Conservation (phyloP, 2,329 filamentous ascomycete genomes). For the Scortechinia acanthostroma region DNA sequence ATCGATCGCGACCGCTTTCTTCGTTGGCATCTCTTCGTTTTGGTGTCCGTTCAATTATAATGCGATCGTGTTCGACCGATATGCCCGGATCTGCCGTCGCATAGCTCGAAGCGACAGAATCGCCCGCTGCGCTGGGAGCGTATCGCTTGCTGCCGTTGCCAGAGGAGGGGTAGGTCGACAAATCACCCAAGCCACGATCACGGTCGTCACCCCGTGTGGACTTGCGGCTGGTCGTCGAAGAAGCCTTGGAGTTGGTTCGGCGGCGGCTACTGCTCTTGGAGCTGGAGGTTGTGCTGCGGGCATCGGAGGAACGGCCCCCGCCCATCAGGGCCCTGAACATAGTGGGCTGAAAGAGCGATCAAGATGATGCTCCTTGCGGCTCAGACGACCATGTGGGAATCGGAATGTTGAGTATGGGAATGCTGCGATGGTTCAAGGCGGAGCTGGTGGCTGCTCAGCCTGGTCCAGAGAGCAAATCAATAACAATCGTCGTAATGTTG, state of each 20-base stretch:
- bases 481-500: too few relatives aligned
- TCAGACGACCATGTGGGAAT: neutral
- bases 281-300: neutral
- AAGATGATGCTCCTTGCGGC: neutral
- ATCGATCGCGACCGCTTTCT: too few relatives aligned
- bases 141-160: neutral
- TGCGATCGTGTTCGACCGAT: neutral
- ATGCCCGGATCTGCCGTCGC: neutral
- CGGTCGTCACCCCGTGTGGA: constrained; percentile 34
- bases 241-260: constrained; percentile 14
- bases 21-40: neutral
- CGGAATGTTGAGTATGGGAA: too few relatives aligned
- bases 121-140: neutral
- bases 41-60: neutral
- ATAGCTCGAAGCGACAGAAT: neutral
- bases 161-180: neutral
- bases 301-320: neutral
- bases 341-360: neutral
- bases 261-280: constrained; percentile 2
- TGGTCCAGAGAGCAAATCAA: too few relatives aligned
- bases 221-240: constrained; percentile 23
- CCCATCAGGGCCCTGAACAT: neutral
- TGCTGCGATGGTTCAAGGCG: neutral
- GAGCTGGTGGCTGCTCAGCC: too few relatives aligned
- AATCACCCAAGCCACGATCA: constrained; percentile 22